Conservation (phyloP, 345 rosid species). For the Moringa oleifera region DNA sequence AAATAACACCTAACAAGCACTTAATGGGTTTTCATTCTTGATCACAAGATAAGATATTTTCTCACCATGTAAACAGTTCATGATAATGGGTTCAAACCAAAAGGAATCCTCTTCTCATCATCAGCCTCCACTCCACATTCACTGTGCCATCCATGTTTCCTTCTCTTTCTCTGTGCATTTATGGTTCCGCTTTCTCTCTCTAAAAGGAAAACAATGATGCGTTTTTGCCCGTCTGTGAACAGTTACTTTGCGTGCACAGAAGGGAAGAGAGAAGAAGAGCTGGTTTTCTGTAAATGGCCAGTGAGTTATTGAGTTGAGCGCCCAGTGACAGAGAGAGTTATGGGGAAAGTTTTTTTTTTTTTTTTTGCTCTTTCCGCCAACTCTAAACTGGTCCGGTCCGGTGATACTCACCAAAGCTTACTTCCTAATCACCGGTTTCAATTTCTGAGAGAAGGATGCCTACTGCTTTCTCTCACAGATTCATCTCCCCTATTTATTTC, state of each 20-base stretch:
- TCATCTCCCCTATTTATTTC: neutral
- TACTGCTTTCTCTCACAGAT: neutral
- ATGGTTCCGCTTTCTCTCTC: slow-evolving; percentile 5
- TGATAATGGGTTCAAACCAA: neutral
- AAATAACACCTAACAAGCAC: neutral
- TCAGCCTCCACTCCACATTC: neutral
- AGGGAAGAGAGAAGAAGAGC: too few species aligned
- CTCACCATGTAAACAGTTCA: neutral
- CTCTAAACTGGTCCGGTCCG: neutral
- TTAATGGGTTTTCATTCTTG: neutral
- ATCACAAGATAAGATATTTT: neutral
- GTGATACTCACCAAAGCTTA: neutral
- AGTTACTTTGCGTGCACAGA: neutral
- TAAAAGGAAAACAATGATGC: slow-evolving; percentile 3
- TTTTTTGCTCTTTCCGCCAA: neutral
- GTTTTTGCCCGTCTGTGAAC: neutral
- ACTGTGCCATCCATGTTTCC: too few species aligned
- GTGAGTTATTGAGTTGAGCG: too few species aligned
- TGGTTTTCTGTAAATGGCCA: too few species aligned
- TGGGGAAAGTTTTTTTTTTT: too few species aligned
- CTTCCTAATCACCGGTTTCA: neutral
- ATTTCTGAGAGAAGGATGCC: neutral
- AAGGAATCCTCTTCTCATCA: slow-evolving; percentile 4
- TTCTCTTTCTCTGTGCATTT: slow-evolving; percentile 8
- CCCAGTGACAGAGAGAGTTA: too few species aligned